Evolutionary conservation across 192 early-diverging fungal genomes (phyloP).

Genomic region (Fimicolochytrium jonesii): DNA sequence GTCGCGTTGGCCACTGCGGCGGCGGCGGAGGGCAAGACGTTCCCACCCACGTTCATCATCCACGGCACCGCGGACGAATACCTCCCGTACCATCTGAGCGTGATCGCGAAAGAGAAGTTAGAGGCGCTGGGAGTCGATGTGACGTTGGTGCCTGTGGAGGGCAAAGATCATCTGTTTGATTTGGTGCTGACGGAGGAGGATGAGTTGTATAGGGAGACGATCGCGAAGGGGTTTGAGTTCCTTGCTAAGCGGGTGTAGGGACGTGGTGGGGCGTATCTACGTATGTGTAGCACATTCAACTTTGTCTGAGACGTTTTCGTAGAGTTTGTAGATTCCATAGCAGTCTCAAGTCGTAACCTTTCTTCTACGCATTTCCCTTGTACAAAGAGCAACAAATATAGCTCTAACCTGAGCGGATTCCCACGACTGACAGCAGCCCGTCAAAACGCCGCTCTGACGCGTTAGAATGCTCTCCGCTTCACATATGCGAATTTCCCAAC

Average conservation of each 20-base stretch:
- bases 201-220: conserved; percentile 1
- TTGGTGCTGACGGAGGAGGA: conserved; percentile 1
- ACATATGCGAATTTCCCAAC: too few relatives aligned
- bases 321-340: too few relatives aligned
- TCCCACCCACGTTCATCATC: conserved; percentile 2
- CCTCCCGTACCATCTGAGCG: neutral
- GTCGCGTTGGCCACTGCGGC: neutral
- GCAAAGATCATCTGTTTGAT: conserved; percentile 12
- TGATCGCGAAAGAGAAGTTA: neutral
- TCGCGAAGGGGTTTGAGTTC: conserved; percentile 5
- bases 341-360: too few relatives aligned
- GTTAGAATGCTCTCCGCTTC: too few relatives aligned
- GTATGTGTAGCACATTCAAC: too few relatives aligned
- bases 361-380: too few relatives aligned
- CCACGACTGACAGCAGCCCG: too few relatives aligned
- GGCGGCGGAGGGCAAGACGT: neutral
- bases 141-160: neutral
- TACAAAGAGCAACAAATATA: too few relatives aligned
- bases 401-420: too few relatives aligned
- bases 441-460: too few relatives aligned
- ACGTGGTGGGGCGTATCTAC: too few relatives aligned
- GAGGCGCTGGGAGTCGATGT: neutral
- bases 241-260: neutral
- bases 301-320: too few relatives aligned
- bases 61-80: conserved; percentile 1